Percentiles rank a stretch among this genome's conserved stretches.
Evolutionary conservation across 495 filamentous ascomycete species (phyloP).

Genomic region (Xylaria sp.): DNA sequence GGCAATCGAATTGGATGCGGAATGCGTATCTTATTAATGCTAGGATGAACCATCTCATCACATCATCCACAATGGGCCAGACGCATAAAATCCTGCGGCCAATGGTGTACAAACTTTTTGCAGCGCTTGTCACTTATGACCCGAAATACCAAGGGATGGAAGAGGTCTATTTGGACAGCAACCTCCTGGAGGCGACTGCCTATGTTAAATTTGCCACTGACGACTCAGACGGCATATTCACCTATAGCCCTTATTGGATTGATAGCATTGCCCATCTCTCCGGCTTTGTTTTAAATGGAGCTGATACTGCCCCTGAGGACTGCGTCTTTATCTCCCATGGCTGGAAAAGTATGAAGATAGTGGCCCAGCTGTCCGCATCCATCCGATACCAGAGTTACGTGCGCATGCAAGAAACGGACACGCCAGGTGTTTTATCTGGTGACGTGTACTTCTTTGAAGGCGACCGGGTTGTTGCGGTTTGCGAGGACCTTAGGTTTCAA

Average conservation of each 20-base stretch:
- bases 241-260: conserved; percentile 67
- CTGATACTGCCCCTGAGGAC: conserved; percentile 63
- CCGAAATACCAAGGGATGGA: conserved; percentile 31
- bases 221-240: conserved; percentile 51
- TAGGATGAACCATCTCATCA: conserved; percentile 46
- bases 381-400: conserved; percentile 69
- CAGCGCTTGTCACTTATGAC: conserved; percentile 63
- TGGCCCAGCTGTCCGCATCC: conserved; percentile 58
- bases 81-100: conserved; percentile 57
- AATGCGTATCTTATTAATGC: conserved; percentile 50
- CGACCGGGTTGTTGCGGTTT: conserved; percentile 52
- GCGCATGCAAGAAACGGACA: conserved; percentile 57
- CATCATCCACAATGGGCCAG: conserved; percentile 43
- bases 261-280: conserved; percentile 63
- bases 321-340: conserved; percentile 70
- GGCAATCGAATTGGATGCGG: conserved; percentile 50
- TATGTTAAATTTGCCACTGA: conserved; percentile 32
- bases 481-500: conserved; percentile 59
- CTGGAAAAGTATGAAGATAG: conserved; percentile 67
- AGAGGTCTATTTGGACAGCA: conserved; percentile 38
- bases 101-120: conserved; percentile 72
- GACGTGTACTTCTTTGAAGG: conserved; percentile 64
- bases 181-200: conserved; percentile 39
- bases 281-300: conserved; percentile 74
- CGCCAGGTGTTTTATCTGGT: conserved; percentile 44